Base-by-base conservation (phyloP, 768 basidiomycete genomes). In the Crucibulum laeve region DNA sequence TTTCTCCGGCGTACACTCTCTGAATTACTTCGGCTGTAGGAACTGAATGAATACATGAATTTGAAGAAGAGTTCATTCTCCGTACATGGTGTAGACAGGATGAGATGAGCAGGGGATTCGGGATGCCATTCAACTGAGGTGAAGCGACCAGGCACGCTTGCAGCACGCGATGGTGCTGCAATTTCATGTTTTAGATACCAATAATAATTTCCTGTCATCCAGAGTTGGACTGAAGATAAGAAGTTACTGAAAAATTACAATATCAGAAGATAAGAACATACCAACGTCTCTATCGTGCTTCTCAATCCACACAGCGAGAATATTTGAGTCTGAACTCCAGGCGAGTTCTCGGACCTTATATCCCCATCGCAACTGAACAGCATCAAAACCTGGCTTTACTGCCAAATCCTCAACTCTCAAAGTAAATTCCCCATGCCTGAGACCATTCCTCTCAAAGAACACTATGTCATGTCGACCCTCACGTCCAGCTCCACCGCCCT, bases 101-200 rank as follows among this genome's bases (percentile, higher is more conserved):
- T 73, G 5, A 97, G 55, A 42, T 69, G 69, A 15, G 85, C 57
- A 0, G 87, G 64, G 26, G 77, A 63, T 60, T 98, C 96, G 0
- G 93, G 87, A 57, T 98, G 92, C 95, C 95, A 99, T 13, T 56
- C 51, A 10, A 94, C 69, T 4, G 77, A 82, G 0, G 82, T 88
- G 54, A 95, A 91, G 39, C 80, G 76, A 13, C 64, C 66, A 13
- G 68, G 62, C 26, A 51, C 28, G 4, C 56, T 62, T 6, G 56
- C 46, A 6, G 56, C 49, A 5, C 53, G 40, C 1, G 52, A 35
- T 1, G 77, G 73, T 1, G 82, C 79, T 15, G 65, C 54, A 25
- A 96, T 69, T 58, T 94, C 91, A 58, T 95, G 91, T 63, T 97
- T 97, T 46, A 97, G 76, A 65, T 97, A 96, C 91, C 96, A 98